These are phyloP conservation scores for Alternaria longipes DNA, from an alignment of 2,329 filamentous ascomycete genomes.

Conservation along the genomic window DNA sequence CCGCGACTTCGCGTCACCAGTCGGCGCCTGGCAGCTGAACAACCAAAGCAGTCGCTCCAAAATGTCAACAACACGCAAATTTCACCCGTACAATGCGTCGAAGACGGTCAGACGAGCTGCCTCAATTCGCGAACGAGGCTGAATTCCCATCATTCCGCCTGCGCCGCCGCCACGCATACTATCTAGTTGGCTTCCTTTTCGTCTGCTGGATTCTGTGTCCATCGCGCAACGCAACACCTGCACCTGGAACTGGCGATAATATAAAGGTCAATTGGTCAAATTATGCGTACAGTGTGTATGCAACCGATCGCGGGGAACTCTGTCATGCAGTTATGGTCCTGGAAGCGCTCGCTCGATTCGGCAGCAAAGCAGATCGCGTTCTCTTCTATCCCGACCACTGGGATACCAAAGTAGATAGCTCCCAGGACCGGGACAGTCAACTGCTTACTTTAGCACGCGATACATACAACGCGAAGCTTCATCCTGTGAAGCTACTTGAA, in stretches of 20 bases:
- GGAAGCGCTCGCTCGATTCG: slow-evolving; percentile 53
- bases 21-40: not conserved
- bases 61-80: slow-evolving; percentile 16
- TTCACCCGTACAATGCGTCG: slow-evolving; percentile 41
- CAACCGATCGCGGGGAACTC: slow-evolving; percentile 53
- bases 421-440: slow-evolving; percentile 54
- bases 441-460: slow-evolving; percentile 60
- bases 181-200: slow-evolving; percentile 38
- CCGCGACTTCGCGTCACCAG: slow-evolving; percentile 16
- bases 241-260: slow-evolving; percentile 15
- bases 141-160: slow-evolving; percentile 27
- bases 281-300: slow-evolving; percentile 56
- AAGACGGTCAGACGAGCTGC: slow-evolving; percentile 48
- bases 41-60: slow-evolving; percentile 4
- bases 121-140: slow-evolving; percentile 36
- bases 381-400: slow-evolving; percentile 56
- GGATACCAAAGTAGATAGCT: slow-evolving; percentile 42
- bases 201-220: slow-evolving; percentile 43
- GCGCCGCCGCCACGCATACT: slow-evolving; percentile 43
- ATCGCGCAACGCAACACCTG: slow-evolving; percentile 12
- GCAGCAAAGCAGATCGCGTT: slow-evolving; percentile 57
- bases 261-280: slow-evolving; percentile 49
- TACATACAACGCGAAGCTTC: slow-evolving; percentile 60
- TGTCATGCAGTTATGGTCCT: slow-evolving; percentile 58
- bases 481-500: slow-evolving; percentile 56